Percentiles rank a stretch among this genome's conserved stretches.
Evolutionary conservation across 129 eudicot species (phyloP).

Genomic region (Lactuca sativa): DNA sequence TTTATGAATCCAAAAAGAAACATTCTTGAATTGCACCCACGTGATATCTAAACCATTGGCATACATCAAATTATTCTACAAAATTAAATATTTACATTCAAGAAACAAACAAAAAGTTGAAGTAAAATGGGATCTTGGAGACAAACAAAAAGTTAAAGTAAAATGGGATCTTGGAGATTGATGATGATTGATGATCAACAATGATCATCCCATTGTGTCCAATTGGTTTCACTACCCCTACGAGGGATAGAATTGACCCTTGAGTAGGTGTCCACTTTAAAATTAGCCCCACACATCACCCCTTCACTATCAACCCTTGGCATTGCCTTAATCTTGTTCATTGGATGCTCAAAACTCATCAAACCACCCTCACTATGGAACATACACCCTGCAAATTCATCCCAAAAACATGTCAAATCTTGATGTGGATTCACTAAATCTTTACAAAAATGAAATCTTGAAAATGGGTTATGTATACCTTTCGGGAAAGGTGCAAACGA

Average conservation of each 20-base stretch:
- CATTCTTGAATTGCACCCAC: neutral
- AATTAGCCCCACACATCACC: conserved; percentile 85
- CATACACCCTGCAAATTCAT: conserved; percentile 59
- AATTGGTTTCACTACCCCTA: conserved; percentile 74
- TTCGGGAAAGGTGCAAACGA: conserved; percentile 92
- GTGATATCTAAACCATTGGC: conserved; percentile 1
- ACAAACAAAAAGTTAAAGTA: conserved; percentile 3
- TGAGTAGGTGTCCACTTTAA: conserved; percentile 73
- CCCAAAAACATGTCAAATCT: neutral
- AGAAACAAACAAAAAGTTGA: neutral
- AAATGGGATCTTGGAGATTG: neutral
- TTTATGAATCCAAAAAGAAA: neutral
- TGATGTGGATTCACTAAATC: neutral
- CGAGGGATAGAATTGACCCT: conserved; percentile 89
- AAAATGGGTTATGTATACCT: conserved; percentile 36
- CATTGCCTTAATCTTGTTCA: conserved; percentile 90
- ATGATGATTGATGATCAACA: conserved; percentile 14
- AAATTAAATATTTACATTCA: conserved; percentile 29
- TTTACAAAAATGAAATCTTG: neutral
- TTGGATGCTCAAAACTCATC: conserved; percentile 98
- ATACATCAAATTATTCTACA: conserved; percentile 14
- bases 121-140: neutral
- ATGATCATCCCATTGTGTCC: conserved; percentile 71
- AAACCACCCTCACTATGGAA: conserved; percentile 95
- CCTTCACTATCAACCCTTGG: conserved; percentile 98